Conservation (phyloP, 108 stramenopile species). For the Fragilariopsis cylindrus region DNA sequence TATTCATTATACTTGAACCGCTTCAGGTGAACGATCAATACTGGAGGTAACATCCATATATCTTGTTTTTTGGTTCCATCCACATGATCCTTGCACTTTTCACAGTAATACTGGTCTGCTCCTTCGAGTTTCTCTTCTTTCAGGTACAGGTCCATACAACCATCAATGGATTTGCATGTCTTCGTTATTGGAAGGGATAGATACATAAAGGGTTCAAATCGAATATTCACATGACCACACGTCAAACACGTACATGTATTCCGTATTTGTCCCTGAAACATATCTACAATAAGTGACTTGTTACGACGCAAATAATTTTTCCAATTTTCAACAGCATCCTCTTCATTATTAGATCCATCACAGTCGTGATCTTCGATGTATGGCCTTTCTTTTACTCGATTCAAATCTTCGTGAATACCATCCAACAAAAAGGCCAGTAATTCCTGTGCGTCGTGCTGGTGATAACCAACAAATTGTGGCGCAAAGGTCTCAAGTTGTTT, state of each 20-base stretch:
- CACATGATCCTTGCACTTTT: slow-evolving; percentile 76
- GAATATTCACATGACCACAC: slow-evolving; percentile 71
- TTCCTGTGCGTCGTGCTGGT: slow-evolving; percentile 96
- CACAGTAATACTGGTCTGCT: slow-evolving; percentile 81
- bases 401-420: slow-evolving; percentile 94
- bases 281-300: slow-evolving; percentile 88
- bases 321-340: slow-evolving; percentile 86
- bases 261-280: slow-evolving; percentile 96
- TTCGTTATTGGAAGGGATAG: slow-evolving; percentile 78
- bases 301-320: slow-evolving; percentile 83
- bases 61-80: slow-evolving; percentile 86
- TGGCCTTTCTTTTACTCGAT: slow-evolving; percentile 84
- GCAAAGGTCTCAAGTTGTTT: slow-evolving; percentile 65
- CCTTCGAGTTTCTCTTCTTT: slow-evolving; percentile 71
- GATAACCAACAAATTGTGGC: slow-evolving; percentile 86
- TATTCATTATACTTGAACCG: slow-evolving; percentile 78
- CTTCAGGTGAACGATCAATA: slow-evolving; percentile 94
- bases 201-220: slow-evolving; percentile 97
- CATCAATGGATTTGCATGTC: slow-evolving; percentile 53
- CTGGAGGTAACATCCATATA: slow-evolving; percentile 91
- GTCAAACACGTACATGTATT: slow-evolving; percentile 75
- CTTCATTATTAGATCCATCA: slow-evolving; percentile 77
- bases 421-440: slow-evolving; percentile 84
- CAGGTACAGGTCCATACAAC: slow-evolving; percentile 77
- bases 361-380: slow-evolving; percentile 87